Percentiles rank a stretch among this genome's conserved stretches.
These are phyloP conservation scores for Brassica juncea DNA, from an alignment of 345 rosid species.

Conservation along the genomic window DNA sequence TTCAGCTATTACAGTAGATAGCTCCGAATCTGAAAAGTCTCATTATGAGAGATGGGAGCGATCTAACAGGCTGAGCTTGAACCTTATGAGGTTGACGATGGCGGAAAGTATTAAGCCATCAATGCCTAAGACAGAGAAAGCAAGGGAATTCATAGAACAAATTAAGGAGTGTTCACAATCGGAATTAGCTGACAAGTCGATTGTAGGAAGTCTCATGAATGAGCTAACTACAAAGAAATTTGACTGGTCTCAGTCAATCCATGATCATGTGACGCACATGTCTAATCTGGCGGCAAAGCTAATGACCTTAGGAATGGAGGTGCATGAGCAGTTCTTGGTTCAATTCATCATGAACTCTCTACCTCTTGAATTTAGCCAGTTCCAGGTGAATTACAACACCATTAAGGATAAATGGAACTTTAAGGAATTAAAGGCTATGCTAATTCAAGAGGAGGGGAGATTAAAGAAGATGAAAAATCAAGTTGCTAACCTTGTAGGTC, in stretches of 20 bases:
- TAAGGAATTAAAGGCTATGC: constrained; percentile 7
- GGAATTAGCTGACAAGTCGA: not conserved
- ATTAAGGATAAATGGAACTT: not conserved
- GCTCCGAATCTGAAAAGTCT: not conserved
- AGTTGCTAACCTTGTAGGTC: not conserved
- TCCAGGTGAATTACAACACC: constrained; percentile 5
- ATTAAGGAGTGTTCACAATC: not conserved
- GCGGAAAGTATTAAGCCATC: not conserved
- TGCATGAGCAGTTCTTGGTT: not conserved
- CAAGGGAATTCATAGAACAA: not conserved
- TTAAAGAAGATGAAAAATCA: not conserved
- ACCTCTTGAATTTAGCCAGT: too few relatives aligned
- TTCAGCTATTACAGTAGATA: not conserved
- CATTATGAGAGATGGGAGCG: not conserved
- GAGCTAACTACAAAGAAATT: not conserved
- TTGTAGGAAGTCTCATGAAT: not conserved
- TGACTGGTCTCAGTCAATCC: not conserved
- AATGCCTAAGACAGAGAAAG: not conserved
- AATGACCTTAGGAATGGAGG: too few relatives aligned
- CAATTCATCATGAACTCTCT: not conserved
- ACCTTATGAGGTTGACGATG: not conserved
- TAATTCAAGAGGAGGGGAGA: not conserved
- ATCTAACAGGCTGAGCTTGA: not conserved
- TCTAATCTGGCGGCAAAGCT: too few relatives aligned
- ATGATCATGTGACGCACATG: too few relatives aligned